Base-by-base conservation (phyloP, 352 stramenopile species). In the Globisporangium okanoganense region DNA sequence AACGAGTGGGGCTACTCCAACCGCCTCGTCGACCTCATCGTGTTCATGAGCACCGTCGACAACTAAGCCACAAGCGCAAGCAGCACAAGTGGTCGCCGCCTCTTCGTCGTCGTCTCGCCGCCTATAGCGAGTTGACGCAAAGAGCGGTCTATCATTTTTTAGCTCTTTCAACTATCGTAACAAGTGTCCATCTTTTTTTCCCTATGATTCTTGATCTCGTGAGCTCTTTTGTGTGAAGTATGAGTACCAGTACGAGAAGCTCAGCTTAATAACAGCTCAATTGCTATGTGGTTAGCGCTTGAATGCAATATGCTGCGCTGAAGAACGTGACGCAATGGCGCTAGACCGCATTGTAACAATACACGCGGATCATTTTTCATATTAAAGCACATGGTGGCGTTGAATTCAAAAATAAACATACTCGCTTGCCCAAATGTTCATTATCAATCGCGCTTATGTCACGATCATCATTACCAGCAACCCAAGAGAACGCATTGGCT, bases 1-100 rank as follows among this genome's bases (percentile, higher is more conserved):
- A 98, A 98, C 62, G 91, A 98, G 73, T 95, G 81, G 69, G 92
- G 94, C 64, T 98, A 98, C 76, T 97, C 87, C 48, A 95, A 95
- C 69, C 84, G 92, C 56, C 75, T 97, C 20, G 69, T 98, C 43
- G 74, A 83, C 65, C 52, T 83, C n/a, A 56, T 78, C 51, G 53
- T 78, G 45, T 72, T 77, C 74, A 83, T 83, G 74, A 64, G 62
- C 49, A 66, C 69, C 31, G 61, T 80, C 55, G 74, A 83, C 74
- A 80, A 80, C 56, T 79, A 76, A 58, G 35, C n/a, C n/a, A n/a
- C 35, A 43, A 29, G 54, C 18, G 8, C 10, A 33, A 14, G 24
- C 45, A 36, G 14, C 14, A 6, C 14, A 44, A 22, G n/a, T 16
- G 38, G 38, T 10, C 18, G 41, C 27, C 41, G 20, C 18, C n/a